Conservation (phyloP, 192 early-diverging fungal genomes). For the Endogone sp. region DNA sequence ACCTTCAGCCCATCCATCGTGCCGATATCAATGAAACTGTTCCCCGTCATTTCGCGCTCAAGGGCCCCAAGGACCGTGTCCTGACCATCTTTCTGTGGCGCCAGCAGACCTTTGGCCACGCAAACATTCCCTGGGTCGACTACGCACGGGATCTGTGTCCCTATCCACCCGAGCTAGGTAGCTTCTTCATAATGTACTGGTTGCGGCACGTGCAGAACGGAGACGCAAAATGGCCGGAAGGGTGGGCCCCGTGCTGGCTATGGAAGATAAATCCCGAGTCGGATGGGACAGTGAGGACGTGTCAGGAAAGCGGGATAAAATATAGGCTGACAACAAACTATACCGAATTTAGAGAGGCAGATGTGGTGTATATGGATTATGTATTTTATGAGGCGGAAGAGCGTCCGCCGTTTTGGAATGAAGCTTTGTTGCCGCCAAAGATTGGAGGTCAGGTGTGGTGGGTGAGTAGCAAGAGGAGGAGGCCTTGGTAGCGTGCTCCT, state of each 20-base stretch:
- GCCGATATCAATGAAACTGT: not conserved
- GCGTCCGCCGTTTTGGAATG: constrained; percentile 15
- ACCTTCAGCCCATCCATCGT: not conserved
- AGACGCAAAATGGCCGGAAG: not conserved
- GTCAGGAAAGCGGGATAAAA: not conserved
- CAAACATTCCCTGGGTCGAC: not conserved
- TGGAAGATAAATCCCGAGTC: not conserved
- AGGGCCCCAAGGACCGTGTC: not conserved
- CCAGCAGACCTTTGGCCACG: not conserved
- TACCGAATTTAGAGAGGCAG: constrained; percentile 20
- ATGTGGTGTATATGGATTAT: constrained; percentile 19
- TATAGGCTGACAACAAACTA: constrained; percentile 12
- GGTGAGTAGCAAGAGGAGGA: constrained; percentile 1
- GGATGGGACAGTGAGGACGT: not conserved
- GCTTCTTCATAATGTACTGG: not conserved
- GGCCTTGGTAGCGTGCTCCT: constrained; percentile 1
- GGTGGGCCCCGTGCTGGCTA: not conserved
- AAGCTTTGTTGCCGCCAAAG: constrained; percentile 14
- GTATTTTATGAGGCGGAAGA: not conserved
- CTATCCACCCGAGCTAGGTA: not conserved
- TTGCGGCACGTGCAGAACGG: not conserved
- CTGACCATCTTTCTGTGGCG: not conserved
- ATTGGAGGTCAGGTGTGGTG: constrained; percentile 13
- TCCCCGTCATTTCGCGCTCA: not conserved
- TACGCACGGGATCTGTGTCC: not conserved